A percentile compares a stretch with the other conserved stretches of the same genome.
phyloP scores from a whole-genome alignment of 768 basidiomycete species.

The Tephrocybe sp. region DNA sequence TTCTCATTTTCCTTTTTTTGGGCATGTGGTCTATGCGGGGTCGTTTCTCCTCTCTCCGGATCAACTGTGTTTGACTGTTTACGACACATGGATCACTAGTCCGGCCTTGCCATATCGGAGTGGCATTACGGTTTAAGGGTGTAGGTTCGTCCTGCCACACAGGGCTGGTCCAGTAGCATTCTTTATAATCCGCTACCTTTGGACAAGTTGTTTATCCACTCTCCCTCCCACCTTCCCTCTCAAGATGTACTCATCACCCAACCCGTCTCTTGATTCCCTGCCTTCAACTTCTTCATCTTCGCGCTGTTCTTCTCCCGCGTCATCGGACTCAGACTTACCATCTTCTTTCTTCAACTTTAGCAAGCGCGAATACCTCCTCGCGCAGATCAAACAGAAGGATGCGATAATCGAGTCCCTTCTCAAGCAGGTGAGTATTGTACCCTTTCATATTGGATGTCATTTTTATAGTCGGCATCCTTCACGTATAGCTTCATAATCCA shows the following conservation, averaged over 20 bases:
- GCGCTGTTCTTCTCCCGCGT: constrained; percentile 23
- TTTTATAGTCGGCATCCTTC: background rate
- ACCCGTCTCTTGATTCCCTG: constrained; percentile 16
- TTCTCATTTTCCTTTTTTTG: constrained; percentile 17
- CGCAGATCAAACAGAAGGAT: constrained; percentile 87
- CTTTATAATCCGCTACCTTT: constrained; percentile 9
- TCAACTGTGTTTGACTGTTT: constrained; percentile 10
- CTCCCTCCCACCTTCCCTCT: background rate
- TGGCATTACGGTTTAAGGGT: constrained; percentile 1
- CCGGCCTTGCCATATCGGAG: constrained; percentile 13
- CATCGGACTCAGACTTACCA: constrained; percentile 36
- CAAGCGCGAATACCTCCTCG: constrained; percentile 83
- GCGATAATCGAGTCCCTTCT: constrained; percentile 80
- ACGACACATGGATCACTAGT: constrained; percentile 7
- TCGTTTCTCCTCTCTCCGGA: constrained; percentile 9
- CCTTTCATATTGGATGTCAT: background rate
- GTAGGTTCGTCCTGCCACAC: constrained; percentile 4
- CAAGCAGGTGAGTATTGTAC: constrained; percentile 56
- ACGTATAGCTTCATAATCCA: constrained; percentile 67
- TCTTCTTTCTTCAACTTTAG: constrained; percentile 43
- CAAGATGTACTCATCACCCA: constrained; percentile 20
- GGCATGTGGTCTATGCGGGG: constrained; percentile 11
- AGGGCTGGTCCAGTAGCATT: constrained; percentile 6
- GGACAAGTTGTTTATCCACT: constrained; percentile 1
- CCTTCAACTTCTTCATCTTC: constrained; percentile 22